These are phyloP conservation scores for Actinomortierella wolfii DNA, from an alignment of 371 early-diverging fungal genomes.

Conservation along the genomic window DNA sequence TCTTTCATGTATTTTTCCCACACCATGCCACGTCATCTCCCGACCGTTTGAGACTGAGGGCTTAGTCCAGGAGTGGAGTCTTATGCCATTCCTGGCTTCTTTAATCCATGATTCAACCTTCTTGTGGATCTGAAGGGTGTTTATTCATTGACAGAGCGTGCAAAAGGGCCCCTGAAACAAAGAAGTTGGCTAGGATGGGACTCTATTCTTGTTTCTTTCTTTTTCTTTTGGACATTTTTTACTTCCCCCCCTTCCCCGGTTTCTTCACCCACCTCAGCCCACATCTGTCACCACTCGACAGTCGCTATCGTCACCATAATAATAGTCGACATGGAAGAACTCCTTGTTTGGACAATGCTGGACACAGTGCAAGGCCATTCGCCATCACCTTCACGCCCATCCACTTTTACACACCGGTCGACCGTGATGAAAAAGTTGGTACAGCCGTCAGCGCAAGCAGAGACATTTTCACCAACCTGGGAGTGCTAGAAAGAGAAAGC, in stretches of 20 bases:
- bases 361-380: no score
- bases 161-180: no score
- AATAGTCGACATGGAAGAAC: no score
- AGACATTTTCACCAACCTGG: slow-evolving; percentile 35
- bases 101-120: slow-evolving; percentile 3
- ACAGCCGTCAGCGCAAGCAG: slow-evolving; percentile 43
- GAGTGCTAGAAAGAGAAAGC: slow-evolving; percentile 45
- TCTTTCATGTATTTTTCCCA: slow-evolving; percentile 1
- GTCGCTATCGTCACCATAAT: neutral
- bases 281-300: neutral
- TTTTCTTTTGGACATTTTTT: neutral
- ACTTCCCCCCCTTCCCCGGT: neutral
- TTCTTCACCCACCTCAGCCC: neutral
- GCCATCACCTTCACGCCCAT: no score
- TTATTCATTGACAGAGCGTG: no score
- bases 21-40: slow-evolving; percentile 3
- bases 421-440: slow-evolving; percentile 47
- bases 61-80: no score
- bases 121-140: no score
- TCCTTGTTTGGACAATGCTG: no score
- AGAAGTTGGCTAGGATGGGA: no score
- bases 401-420: slow-evolving; percentile 1
- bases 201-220: slow-evolving; percentile 2
- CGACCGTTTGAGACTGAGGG: slow-evolving; percentile 10
- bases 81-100: slow-evolving; percentile 17